These are phyloP conservation scores for Psilocybe mexicana DNA, from an alignment of 1,284 basidiomycete genomes.

Conservation along the genomic window DNA sequence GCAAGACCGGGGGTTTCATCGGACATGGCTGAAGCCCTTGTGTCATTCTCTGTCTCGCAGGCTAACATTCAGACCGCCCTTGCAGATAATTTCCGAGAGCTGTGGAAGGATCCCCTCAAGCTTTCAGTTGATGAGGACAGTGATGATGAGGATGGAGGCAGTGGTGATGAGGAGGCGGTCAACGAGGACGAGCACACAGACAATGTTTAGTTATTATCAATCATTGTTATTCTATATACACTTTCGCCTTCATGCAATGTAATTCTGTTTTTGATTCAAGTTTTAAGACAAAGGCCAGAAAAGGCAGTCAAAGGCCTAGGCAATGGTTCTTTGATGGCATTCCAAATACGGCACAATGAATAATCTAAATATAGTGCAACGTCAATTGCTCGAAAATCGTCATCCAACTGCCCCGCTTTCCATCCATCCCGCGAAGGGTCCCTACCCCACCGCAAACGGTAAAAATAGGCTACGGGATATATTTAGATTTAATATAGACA, in stretches of 20 bases:
- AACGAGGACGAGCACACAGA: neutral
- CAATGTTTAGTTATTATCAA: no score
- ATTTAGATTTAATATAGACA: neutral
- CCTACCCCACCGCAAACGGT: neutral
- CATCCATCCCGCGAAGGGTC: neutral
- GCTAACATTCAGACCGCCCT: neutral
- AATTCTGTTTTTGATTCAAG: no score
- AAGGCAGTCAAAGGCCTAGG: no score
- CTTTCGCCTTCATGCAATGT: no score
- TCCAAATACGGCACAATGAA: no score
- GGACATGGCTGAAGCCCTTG: neutral
- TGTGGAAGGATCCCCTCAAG: slow-evolving; percentile 4
- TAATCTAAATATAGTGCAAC: neutral
- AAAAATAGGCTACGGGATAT: neutral
- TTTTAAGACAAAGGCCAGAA: no score
- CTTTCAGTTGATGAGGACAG: neutral
- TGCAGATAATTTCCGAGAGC: neutral
- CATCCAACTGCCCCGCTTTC: neutral
- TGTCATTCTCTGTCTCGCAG: neutral
- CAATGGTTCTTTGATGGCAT: no score
- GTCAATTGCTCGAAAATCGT: neutral
- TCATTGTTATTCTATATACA: no score
- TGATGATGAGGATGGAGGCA: neutral
- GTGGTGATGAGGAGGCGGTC: slow-evolving; percentile 1
- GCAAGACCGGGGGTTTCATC: neutral